Evolutionary conservation across 495 filamentous ascomycete genomes (phyloP).

Genomic region (Aspergillus saccharolyticus): DNA sequence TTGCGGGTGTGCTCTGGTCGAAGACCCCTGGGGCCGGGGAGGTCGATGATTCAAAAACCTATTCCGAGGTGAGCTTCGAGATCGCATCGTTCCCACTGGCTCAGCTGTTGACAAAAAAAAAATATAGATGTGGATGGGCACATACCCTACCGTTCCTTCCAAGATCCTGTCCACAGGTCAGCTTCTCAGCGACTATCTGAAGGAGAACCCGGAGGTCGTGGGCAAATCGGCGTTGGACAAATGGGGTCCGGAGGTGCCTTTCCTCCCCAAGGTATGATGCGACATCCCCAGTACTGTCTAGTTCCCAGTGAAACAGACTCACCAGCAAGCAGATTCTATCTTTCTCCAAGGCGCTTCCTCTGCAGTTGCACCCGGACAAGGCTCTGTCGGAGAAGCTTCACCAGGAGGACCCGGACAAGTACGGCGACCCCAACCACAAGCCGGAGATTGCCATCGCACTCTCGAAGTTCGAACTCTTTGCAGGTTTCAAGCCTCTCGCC

Average conservation of each 20-base stretch:
- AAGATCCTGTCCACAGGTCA: conserved; percentile 57
- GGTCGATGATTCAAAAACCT: conserved; percentile 39
- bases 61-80: conserved; percentile 37
- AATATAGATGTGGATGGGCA: conserved; percentile 71
- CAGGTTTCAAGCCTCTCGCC: conserved; percentile 63
- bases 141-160: conserved; percentile 68
- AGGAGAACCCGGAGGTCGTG: conserved; percentile 60
- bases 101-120: not conserved
- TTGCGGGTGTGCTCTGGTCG: conserved; percentile 39
- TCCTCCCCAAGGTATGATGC: conserved; percentile 59
- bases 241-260: conserved; percentile 64
- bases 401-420: conserved; percentile 56
- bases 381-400: conserved; percentile 59
- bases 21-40: conserved; percentile 35
- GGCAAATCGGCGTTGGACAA: conserved; percentile 58
- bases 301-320: not conserved
- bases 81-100: not conserved
- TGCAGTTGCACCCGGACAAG: conserved; percentile 78
- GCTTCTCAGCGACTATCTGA: conserved; percentile 59
- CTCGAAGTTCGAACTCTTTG: conserved; percentile 73
- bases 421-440: conserved; percentile 73
- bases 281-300: not conserved
- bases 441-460: conserved; percentile 77
- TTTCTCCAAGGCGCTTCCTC: conserved; percentile 69
- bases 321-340: conserved; percentile 55